phyloP scores from a whole-genome alignment of 2,329 filamentous ascomycete genomes.

The Aspergillus costaricaensis region DNA sequence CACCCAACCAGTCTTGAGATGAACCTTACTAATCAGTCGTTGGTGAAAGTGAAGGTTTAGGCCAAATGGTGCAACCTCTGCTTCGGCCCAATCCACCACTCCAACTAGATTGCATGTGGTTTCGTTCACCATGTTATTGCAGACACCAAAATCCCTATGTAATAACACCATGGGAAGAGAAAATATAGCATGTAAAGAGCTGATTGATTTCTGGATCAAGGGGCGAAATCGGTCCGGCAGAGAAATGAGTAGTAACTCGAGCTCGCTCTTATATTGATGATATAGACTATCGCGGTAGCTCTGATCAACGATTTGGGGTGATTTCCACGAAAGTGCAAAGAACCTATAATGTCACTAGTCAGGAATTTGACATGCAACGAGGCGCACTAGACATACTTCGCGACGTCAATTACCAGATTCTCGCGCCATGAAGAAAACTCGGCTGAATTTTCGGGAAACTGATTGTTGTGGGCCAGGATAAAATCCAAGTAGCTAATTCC shows the following conservation, averaged over 20 bases:
- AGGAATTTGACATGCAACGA: conserved; percentile 4
- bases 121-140: conserved; percentile 47
- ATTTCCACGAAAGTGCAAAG: conserved; percentile 44
- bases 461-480: conserved; percentile 34
- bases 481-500: conserved; percentile 43
- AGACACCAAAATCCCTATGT: conserved; percentile 41
- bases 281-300: conserved; percentile 27
- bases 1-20: conserved; percentile 39
- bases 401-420: conserved; percentile 42
- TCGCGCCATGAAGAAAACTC: conserved; percentile 37
- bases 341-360: conserved; percentile 35
- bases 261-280: conserved; percentile 33
- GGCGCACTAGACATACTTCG: conserved; percentile 22
- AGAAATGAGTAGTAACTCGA: conserved; percentile 34
- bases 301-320: conserved; percentile 32
- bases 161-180: conserved; percentile 46
- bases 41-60: conserved; percentile 42
- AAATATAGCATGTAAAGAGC: conserved; percentile 35
- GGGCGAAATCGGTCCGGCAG: conserved; percentile 40
- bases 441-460: conserved; percentile 37
- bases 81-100: conserved; percentile 49
- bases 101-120: conserved; percentile 40
- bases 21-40: conserved; percentile 36
- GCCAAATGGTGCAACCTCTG: conserved; percentile 45
- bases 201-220: conserved; percentile 34